Evolutionary conservation across 164 flowering plant genomes (phyloP), one percentile per base, ranked within the genome.

Genomic region (Magnolia kwangsiensis): DNA sequence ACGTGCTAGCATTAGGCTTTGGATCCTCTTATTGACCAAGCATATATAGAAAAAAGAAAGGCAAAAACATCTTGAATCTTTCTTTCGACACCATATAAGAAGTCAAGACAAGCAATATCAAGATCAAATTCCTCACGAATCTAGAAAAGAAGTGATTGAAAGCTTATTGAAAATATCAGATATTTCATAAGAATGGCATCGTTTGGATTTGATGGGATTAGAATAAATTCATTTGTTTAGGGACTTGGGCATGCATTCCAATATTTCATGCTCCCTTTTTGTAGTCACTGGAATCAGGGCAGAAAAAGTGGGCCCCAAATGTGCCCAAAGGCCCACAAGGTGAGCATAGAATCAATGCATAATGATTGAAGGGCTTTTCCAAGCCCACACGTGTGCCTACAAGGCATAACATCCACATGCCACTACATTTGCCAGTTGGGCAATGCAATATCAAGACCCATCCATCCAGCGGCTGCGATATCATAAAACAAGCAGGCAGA

Each of bases 91-190:
- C 3, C 24, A 20, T 7, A 29, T 10, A 10, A 65, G 68, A 68
- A 31, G 50, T 31, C 71, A 31, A 68, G 71, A 31, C 16, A 13
- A 19, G 19, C 49, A 67, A 67, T 18, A 50, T 31, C 7, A 37
- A 67, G 71, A 68, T 68, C 19, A 68, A 68, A 55, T 55, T 68
- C 16, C 50, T 9, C 31, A 68, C 71, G 31, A 68, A 67, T 31
- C 70, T 67, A 29, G n/a, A 67, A 67, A 67, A 67, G 70, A 29
- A 67, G 16, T 31, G 29, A 67, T 24, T 68, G 50, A 31, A 68
- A 68, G 71, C n/a, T 68, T 5, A 31, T 65, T 24, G 50, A 31
- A 18, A 68, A 16, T 31, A 68, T 68, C 71, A 68, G 71, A 16
- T 68, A 31, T 27, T 68, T 31, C 71, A 29, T 27, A 10, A 68